A percentile compares a stretch with the other conserved stretches of the same genome.
These are phyloP conservation scores for Anacardium occidentale DNA, from an alignment of 345 rosid genomes.

Conservation along the genomic window DNA sequence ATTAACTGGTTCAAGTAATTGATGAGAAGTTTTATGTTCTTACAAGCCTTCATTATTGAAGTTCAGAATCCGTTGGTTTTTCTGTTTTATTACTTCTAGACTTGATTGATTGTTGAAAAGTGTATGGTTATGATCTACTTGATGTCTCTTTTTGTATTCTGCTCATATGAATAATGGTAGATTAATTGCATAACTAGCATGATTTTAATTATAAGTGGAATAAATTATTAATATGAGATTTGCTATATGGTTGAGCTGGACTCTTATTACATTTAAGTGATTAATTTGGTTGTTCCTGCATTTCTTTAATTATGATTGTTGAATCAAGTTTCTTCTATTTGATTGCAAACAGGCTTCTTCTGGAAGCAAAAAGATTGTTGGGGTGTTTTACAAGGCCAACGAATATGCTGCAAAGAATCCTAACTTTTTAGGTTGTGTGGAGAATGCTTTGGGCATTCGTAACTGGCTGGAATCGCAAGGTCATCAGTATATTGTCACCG, in stretches of 20 bases:
- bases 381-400: constrained; percentile 93
- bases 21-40: neutral
- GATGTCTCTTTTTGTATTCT: too few relatives aligned
- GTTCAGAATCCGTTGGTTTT: too few relatives aligned
- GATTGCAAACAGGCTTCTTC: constrained; percentile 55
- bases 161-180: neutral
- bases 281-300: neutral
- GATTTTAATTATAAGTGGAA: neutral
- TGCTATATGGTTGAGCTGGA: neutral
- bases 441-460: constrained; percentile 73
- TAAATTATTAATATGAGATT: neutral
- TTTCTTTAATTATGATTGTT: neutral
- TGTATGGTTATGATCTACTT: too few relatives aligned
- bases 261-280: neutral
- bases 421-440: constrained; percentile 74
- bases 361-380: constrained; percentile 86
- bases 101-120: neutral
- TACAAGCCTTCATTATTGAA: neutral
- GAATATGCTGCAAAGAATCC: constrained; percentile 74
- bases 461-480: constrained; percentile 82
- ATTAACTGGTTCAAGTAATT: too few relatives aligned
- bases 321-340: neutral
- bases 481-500: constrained; percentile 82
- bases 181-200: neutral
- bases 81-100: neutral